Evolutionary conservation across 2,329 filamentous ascomycete genomes (phyloP), one percentile per base, ranked within the genome.

Genomic region (Curvularia sp.): DNA sequence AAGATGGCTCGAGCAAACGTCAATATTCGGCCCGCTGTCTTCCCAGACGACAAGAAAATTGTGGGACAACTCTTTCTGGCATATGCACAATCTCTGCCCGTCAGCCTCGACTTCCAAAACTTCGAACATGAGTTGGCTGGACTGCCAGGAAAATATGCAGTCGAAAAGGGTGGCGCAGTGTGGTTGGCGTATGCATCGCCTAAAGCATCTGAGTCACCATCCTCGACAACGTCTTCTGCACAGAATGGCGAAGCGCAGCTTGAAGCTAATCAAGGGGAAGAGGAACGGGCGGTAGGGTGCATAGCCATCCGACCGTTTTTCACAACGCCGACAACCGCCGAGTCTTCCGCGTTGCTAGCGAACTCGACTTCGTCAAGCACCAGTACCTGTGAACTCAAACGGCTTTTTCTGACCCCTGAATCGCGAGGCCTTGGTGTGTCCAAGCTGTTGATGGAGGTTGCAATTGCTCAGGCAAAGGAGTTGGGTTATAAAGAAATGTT

Each of bases 51-150:
- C 57, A 66, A 81, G 24, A 51, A 68, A 22, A 73, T 72, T 18
- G 77, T 75, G 20, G 62, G 53, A 12, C 42, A 50, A 15, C 71
- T 82, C 22, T 81, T 82, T 64, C 66, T 68, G 43, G 74, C 68
- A 39, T 81, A 80, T 63, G 74, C 77, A 6, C 50, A 68, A 22
- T 78, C 80, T 1, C 75, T 88, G 1, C 77, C 77, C 20, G 78
- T 88, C 51, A 84, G 86, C 63, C 82, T 88, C 35, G 77, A 79
- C 10, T 88, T 85, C 66, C 85, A 88, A 70, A 77, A 80, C 58
- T 88, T 86, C 72, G 67, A 78, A 9, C 67, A 76, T 9, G 86
- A 88, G 68, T 75, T 88, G 20, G 74, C 78, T 6, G 75, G 70
- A 8, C 73, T 88, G 15, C 85, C 86, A 0, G 85, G 85, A 1